These are phyloP conservation scores for Termitomyces sp. DNA, from an alignment of 768 basidiomycete species.

Conservation along the genomic window DNA sequence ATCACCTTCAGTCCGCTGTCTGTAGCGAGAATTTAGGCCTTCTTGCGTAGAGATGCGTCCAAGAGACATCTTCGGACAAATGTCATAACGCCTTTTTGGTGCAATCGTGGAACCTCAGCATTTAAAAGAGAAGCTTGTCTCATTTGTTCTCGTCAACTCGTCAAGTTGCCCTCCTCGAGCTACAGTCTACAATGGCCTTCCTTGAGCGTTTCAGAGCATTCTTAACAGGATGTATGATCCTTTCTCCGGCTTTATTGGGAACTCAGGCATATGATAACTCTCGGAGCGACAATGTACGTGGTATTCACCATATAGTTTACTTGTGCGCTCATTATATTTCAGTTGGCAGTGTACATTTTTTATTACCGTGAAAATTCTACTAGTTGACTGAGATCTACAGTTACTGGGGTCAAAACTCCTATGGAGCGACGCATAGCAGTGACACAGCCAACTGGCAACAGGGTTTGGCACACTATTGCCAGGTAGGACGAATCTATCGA, in stretches of 20 bases:
- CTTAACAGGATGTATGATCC: constrained; percentile 7
- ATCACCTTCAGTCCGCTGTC: background rate
- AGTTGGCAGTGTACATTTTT: constrained; percentile 54
- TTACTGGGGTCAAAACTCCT: constrained; percentile 77
- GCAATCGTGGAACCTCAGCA: background rate
- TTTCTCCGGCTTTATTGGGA: constrained; percentile 6
- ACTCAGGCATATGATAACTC: constrained; percentile 30
- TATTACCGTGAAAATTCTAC: background rate
- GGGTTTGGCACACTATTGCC: constrained; percentile 60
- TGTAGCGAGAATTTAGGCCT: background rate
- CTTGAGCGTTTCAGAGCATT: constrained; percentile 1
- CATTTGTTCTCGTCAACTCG: background rate
- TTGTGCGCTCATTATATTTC: background rate
- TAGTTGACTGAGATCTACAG: constrained; percentile 28
- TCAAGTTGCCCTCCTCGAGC: background rate
- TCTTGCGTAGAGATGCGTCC: constrained; percentile 1
- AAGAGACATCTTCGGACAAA: constrained; percentile 5
- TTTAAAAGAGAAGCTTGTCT: constrained; percentile 9
- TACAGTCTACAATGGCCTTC: constrained; percentile 13
- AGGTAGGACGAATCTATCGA: constrained; percentile 18
- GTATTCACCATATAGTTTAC: background rate
- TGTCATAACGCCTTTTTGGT: constrained; percentile 1
- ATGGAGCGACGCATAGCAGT: constrained; percentile 50
- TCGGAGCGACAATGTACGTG: constrained; percentile 36
- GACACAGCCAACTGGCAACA: constrained; percentile 60